Evolutionary conservation across 495 filamentous ascomycete genomes (phyloP).

Genomic region (Penicillium silybi): DNA sequence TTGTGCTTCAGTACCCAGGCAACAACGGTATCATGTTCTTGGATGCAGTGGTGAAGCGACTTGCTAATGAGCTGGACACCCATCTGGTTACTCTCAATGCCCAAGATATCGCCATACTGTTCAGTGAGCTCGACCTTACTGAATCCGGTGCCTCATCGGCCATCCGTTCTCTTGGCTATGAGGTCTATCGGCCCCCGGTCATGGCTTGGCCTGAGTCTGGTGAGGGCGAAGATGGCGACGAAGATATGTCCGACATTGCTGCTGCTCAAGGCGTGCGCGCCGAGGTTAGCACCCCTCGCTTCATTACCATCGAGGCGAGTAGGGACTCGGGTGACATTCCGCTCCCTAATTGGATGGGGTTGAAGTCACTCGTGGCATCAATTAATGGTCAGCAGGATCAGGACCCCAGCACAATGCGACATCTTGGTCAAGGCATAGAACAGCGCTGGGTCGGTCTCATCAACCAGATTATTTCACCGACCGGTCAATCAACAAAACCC

Average conservation of each 20-base stretch:
- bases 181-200: constrained; percentile 41
- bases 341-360: constrained; percentile 31
- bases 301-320: constrained; percentile 39
- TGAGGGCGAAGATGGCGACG: constrained; percentile 39
- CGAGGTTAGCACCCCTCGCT: constrained; percentile 24
- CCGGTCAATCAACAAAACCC: constrained; percentile 9
- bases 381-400: constrained; percentile 31
- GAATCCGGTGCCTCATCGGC: constrained; percentile 34
- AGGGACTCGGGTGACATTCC: constrained; percentile 33
- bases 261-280: constrained; percentile 19
- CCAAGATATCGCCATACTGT: constrained; percentile 74
- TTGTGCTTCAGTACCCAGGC: constrained; percentile 63
- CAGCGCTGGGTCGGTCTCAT: constrained; percentile 35
- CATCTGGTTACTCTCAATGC: constrained; percentile 76
- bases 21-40: constrained; percentile 54
- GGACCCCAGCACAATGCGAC: constrained; percentile 12
- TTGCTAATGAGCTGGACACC: constrained; percentile 59
- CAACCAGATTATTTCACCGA: constrained; percentile 32
- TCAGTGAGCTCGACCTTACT: constrained; percentile 63
- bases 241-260: constrained; percentile 33
- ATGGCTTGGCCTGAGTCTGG: constrained; percentile 34
- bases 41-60: constrained; percentile 51
- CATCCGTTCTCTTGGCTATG: constrained; percentile 64
- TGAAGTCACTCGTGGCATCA: constrained; percentile 37
- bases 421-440: constrained; percentile 20